These are phyloP conservation scores for Talaromyces sp. DNA, from an alignment of 2,329 filamentous ascomycete genomes.

Conservation along the genomic window DNA sequence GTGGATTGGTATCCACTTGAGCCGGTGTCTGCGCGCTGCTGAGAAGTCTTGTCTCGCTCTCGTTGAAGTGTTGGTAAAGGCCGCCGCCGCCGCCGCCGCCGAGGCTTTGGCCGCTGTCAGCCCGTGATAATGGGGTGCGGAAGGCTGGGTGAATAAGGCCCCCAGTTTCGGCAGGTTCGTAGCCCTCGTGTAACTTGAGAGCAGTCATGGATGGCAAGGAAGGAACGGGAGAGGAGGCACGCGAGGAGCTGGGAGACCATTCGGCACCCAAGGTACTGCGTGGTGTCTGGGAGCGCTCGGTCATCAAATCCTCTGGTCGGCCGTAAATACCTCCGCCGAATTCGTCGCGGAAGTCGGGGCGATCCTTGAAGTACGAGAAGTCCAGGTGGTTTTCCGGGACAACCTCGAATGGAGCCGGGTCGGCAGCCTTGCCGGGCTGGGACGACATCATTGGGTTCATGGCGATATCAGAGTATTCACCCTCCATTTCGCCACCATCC, in stretches of 20 bases:
- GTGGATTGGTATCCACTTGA: slow-evolving; percentile 22
- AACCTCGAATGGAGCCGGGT: slow-evolving; percentile 78
- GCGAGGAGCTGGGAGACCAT: slow-evolving; percentile 44
- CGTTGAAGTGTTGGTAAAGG: slow-evolving; percentile 41
- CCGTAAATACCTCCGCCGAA: slow-evolving; percentile 71
- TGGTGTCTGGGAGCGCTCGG: slow-evolving; percentile 49
- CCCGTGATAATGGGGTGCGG: slow-evolving; percentile 34
- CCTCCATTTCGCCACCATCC: slow-evolving; percentile 48
- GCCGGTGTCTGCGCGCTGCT: slow-evolving; percentile 39
- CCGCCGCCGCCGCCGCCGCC: slow-evolving; percentile 22
- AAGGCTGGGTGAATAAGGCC: slow-evolving; percentile 41
- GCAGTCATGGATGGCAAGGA: slow-evolving; percentile 36
- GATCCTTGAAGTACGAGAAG: slow-evolving; percentile 89
- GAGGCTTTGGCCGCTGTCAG: slow-evolving; percentile 22
- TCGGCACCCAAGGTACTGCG: slow-evolving; percentile 38
- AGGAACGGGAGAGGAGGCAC: slow-evolving; percentile 44
- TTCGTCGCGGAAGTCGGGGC: slow-evolving; percentile 83
- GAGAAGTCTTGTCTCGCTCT: slow-evolving; percentile 44
- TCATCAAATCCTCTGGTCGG: slow-evolving; percentile 48
- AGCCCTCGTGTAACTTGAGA: slow-evolving; percentile 30
- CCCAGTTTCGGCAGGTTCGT: slow-evolving; percentile 22
- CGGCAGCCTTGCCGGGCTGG: slow-evolving; percentile 58
- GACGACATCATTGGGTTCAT: slow-evolving; percentile 74
- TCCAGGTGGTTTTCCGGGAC: slow-evolving; percentile 85
- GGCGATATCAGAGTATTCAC: slow-evolving; percentile 71